These are phyloP conservation scores for Pichia sp. DNA, from an alignment of 1,139 yeast genomes.

Conservation along the genomic window DNA sequence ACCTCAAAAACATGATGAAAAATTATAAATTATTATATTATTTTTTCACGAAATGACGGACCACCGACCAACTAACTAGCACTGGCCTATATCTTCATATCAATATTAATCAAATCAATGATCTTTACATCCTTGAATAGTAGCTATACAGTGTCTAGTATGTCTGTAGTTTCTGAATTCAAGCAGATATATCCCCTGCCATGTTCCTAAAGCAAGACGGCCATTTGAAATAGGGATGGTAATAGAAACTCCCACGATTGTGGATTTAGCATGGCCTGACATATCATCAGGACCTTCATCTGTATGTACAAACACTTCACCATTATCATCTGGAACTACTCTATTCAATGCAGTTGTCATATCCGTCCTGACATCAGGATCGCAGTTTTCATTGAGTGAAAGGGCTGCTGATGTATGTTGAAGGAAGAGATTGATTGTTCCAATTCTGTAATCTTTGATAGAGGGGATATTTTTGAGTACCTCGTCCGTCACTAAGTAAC, in stretches of 20 bases:
- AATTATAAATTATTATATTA: no score
- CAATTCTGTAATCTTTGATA: conserved; percentile 52
- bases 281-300: conserved; percentile 81
- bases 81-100: no score
- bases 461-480: conserved; percentile 52
- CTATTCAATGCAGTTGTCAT: conserved; percentile 57
- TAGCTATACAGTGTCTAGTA: conserved; percentile 61
- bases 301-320: conserved; percentile 50
- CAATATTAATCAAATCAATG: no score
- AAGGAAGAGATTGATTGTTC: conserved; percentile 58
- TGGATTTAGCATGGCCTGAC: conserved; percentile 73
- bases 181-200: conserved; percentile 78
- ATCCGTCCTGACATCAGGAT: conserved; percentile 68
- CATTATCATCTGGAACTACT: conserved; percentile 65
- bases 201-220: conserved; percentile 62
- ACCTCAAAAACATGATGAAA: no score
- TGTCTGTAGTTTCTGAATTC: conserved; percentile 66
- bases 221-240: conserved; percentile 69
- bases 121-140: conserved; percentile 75
- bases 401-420: conserved; percentile 79
- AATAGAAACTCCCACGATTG: conserved; percentile 58
- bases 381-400: conserved; percentile 74
- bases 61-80: no score
- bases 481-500: conserved; percentile 67
- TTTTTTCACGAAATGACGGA: no score